Conservation (phyloP, 345 rosid species). For the Cardamine resedifolia region DNA sequence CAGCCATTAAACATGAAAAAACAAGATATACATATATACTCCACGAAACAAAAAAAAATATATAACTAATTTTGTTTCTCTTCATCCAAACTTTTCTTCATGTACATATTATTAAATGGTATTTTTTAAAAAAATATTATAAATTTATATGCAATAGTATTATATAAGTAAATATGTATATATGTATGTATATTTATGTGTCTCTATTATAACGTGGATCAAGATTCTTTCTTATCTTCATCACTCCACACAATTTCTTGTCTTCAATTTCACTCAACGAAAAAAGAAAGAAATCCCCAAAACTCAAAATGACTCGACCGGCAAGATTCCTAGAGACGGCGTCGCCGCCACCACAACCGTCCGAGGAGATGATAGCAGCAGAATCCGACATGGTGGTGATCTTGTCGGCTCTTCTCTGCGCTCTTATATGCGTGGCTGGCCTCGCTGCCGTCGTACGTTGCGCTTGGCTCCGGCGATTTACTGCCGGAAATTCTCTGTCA, state of each 20-base stretch:
- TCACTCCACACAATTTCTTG: slow-evolving; percentile 32
- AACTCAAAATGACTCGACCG: slow-evolving; percentile 40
- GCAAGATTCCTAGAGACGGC: slow-evolving; percentile 35
- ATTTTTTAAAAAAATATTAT: not conserved
- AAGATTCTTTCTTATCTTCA: slow-evolving; percentile 41
- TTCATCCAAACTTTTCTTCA: slow-evolving; percentile 5
- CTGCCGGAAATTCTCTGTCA: slow-evolving; percentile 2
- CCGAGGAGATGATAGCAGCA: slow-evolving; percentile 31
- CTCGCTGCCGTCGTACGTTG: slow-evolving; percentile 63
- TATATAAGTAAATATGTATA: not conserved
- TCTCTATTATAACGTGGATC: slow-evolving; percentile 35
- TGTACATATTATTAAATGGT: not conserved
- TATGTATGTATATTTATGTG: slow-evolving; percentile 22
- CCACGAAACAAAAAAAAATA: not conserved
- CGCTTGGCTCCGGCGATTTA: slow-evolving; percentile 49
- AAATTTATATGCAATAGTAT: not conserved
- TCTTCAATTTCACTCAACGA: slow-evolving; percentile 30
- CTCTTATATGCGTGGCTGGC: slow-evolving; percentile 68
- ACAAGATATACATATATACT: not conserved
- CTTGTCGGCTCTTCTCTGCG: slow-evolving; percentile 70
- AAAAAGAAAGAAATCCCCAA: not conserved
- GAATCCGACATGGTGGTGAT: slow-evolving; percentile 67
- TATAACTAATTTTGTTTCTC: slow-evolving; percentile 7
- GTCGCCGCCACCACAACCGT: slow-evolving; percentile 47
- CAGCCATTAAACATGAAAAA: slow-evolving; percentile 5